Evolutionary conservation across 805 yeast species (phyloP), one percentile per base, ranked within the genome.

Genomic region (Naumovozyma dairenensis): DNA sequence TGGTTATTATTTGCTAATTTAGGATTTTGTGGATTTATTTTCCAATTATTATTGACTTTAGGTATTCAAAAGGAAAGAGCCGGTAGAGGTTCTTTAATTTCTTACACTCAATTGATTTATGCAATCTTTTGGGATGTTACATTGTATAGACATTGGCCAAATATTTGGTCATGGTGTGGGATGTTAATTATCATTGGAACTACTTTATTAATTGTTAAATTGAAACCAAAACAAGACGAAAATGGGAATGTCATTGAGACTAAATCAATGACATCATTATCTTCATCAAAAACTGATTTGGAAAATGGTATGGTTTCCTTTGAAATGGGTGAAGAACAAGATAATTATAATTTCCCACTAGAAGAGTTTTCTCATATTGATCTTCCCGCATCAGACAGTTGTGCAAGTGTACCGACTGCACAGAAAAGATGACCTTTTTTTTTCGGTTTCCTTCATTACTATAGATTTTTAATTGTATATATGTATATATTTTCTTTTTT

Each of bases 1-100:
- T 82, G 94, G 92, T 42, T 60, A 2, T 58, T 81, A 15, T 68
- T 86, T 42, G 35, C 60, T 1, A 51, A 68, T 16, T 67, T 84
- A 38, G 94, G 95, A 2, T 40, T 79, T 2, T 68, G 81, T 34
- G 96, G 96, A 0, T 87, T 86, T 56, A 59, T 76, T 39, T 80
- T 80, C 77, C 96, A 87, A 55, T 77, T 76, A 48, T 60, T 78
- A 24, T 57, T 82, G 31, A 82, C 96, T 0, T 74, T 83, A 6
- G 96, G 95, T 1, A 70, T 86, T 32, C 94, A 84, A 53, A 65
- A 83, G 35, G 94, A 82, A 42, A 63, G 65, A 33, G 93, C 95
- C 0, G 75, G 85, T 4, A 68, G 81, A 36, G 83, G 86, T 0
- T 67, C 87, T 9, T 67, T 82, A 39, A 77, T 84, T 74, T 61